Conservation (phyloP, 2,329 filamentous ascomycete species). For the Claviceps citrina region DNA sequence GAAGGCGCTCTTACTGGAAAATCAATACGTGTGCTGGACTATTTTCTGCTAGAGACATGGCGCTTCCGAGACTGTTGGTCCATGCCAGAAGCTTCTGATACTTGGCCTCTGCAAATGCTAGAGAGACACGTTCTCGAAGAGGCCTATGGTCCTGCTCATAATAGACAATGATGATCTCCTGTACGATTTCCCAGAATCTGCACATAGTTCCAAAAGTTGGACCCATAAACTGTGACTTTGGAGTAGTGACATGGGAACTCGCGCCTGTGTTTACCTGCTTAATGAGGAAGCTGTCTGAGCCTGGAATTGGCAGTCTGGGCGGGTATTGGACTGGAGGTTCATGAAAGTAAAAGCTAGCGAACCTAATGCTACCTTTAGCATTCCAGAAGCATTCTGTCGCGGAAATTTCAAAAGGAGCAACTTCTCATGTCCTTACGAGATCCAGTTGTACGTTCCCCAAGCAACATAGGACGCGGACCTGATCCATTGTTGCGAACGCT, state of each 20-base stretch:
- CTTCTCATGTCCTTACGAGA: neutral
- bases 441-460: neutral
- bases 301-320: neutral
- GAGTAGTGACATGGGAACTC: neutral
- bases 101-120: slow-evolving; percentile 1
- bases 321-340: neutral
- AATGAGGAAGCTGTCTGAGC: neutral
- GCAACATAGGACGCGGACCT: neutral
- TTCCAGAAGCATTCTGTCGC: neutral
- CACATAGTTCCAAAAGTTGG: neutral
- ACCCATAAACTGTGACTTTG: neutral
- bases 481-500: neutral
- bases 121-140: neutral
- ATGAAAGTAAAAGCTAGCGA: neutral
- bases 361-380: neutral
- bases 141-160: neutral
- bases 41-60: neutral
- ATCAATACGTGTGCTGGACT: neutral
- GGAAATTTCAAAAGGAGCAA: too few relatives aligned
- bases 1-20: neutral
- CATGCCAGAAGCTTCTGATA: slow-evolving; percentile 1
- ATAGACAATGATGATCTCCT: neutral
- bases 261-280: neutral
- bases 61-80: neutral
- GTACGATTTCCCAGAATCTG: neutral